Percentiles rank a stretch among this genome's conserved stretches.
phyloP scores from a whole-genome alignment of 805 yeast genomes.

The Ogataea naganishii region DNA sequence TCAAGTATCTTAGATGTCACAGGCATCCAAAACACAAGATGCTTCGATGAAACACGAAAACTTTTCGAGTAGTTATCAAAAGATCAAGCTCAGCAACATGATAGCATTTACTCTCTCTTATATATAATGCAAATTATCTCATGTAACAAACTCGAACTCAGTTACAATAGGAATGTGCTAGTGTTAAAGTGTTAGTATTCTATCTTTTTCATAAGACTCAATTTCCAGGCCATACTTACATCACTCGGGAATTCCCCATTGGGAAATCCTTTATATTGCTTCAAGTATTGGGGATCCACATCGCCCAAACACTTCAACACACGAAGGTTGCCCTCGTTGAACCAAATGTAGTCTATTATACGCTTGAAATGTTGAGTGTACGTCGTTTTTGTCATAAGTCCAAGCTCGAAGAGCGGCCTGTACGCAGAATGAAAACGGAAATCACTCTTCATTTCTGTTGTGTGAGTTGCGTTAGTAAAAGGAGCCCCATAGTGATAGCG shows the following conservation, averaged over 20 bases:
- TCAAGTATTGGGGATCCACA: conserved; percentile 26
- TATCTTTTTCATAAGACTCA: too few species aligned
- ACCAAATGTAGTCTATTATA: conserved; percentile 54
- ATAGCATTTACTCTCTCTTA: too few species aligned
- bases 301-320: conserved; percentile 45
- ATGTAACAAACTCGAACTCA: conserved; percentile 1
- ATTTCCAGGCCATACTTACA: too few species aligned
- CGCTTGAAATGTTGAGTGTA: conserved; percentile 41
- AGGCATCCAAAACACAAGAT: neutral
- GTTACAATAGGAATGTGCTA: conserved; percentile 3
- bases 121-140: neutral
- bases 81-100: too few species aligned
- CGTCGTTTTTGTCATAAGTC: conserved; percentile 27
- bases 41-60: conserved; percentile 20
- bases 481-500: too few species aligned
- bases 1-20: too few species aligned
- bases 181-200: neutral
- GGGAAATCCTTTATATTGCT: conserved; percentile 35
- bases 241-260: conserved; percentile 54
- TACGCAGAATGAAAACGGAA: conserved; percentile 20
- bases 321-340: conserved; percentile 29
- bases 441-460: conserved; percentile 13
- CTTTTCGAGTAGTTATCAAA: conserved; percentile 36
- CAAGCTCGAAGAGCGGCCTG: conserved; percentile 12
- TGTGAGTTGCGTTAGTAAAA: conserved; percentile 21